phyloP scores from a whole-genome alignment of 257 asterid species.

The Capsicum chinense region DNA sequence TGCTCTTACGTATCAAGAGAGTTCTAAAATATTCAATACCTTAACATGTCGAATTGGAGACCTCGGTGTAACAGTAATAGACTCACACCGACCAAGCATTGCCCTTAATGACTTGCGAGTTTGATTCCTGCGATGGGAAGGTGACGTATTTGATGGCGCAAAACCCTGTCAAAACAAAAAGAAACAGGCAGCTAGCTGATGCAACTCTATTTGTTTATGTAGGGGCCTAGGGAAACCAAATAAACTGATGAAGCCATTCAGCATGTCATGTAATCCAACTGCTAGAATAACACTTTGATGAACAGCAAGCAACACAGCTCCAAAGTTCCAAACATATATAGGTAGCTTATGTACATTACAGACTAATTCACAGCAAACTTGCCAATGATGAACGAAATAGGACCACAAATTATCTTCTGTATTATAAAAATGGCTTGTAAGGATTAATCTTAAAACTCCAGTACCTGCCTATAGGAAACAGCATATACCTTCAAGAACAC shows the following conservation, averaged over 20 bases:
- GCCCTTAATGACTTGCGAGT: neutral
- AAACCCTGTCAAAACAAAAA: conserved; percentile 15
- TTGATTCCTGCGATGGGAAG: conserved; percentile 16
- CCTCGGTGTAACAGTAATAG: neutral
- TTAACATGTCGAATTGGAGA: conserved; percentile 16
- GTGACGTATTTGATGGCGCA: neutral
- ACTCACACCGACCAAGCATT: neutral
- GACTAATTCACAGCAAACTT: neutral
- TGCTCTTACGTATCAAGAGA: neutral
- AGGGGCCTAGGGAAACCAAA: neutral
- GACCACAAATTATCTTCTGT: neutral
- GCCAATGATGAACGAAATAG: neutral
- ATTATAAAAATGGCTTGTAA: neutral
- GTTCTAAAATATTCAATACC: conserved; percentile 5
- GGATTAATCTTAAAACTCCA: conserved; percentile 12
- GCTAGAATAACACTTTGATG: neutral
- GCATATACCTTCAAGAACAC: neutral
- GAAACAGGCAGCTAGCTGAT: neutral
- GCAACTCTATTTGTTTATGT: neutral
- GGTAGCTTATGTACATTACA: neutral
- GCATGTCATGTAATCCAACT: too few relatives aligned
- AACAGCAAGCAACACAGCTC: neutral
- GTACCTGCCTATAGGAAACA: neutral
- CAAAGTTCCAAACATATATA: neutral
- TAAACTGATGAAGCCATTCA: neutral